phyloP scores from a whole-genome alignment of 495 filamentous ascomycete genomes.

The Sabuloglossum arenarium region DNA sequence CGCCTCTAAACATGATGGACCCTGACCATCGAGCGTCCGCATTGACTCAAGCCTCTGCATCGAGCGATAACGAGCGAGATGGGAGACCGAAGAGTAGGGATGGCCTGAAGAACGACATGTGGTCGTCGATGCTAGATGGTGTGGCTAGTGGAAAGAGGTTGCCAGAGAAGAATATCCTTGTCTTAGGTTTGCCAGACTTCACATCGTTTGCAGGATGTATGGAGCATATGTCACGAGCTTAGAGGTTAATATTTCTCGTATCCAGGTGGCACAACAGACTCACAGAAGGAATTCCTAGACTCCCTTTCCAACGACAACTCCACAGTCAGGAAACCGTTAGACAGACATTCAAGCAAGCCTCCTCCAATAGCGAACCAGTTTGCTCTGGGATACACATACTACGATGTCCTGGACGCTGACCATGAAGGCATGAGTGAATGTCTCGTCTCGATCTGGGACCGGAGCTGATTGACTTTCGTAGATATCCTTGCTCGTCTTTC shows the following conservation, averaged over 20 bases:
- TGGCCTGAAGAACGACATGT: constrained; percentile 71
- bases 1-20: not conserved
- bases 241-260: not conserved
- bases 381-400: constrained; percentile 86
- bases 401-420: constrained; percentile 85
- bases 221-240: not conserved
- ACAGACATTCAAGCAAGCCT: constrained; percentile 8
- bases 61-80: constrained; percentile 16
- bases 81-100: constrained; percentile 38
- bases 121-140: constrained; percentile 80
- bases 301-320: constrained; percentile 44
- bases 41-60: constrained; percentile 23
- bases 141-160: constrained; percentile 79
- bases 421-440: constrained; percentile 47
- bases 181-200: constrained; percentile 40
- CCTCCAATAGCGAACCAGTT: constrained; percentile 84
- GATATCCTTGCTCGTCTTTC: constrained; percentile 82
- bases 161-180: constrained; percentile 77
- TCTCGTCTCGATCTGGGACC: not conserved
- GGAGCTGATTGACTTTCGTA: constrained; percentile 11
- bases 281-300: constrained; percentile 77
- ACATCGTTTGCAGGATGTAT: not conserved
- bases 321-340: constrained; percentile 28
- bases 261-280: constrained; percentile 67
- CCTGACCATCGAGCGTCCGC: constrained; percentile 21